Evolutionary conservation across 805 yeast species (phyloP), one percentile per base, ranked within the genome.

Genomic region (Ogataea paraovalis): DNA sequence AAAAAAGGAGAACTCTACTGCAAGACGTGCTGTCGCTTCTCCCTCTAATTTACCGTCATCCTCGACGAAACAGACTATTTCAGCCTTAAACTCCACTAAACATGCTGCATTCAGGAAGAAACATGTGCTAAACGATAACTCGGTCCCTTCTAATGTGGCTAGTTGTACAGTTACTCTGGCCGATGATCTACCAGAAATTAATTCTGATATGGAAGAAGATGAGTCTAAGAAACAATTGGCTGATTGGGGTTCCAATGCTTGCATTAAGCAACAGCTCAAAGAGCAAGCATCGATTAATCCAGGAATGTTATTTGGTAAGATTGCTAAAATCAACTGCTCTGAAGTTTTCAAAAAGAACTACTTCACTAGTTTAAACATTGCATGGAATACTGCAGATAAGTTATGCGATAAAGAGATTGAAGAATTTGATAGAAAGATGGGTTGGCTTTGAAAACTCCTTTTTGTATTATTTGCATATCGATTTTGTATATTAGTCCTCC

Each of bases 351-450:
- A 51, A 4, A 54, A 50, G 22, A 49, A 45, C 19, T 60, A 60
- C 47, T 50, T 49, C 32, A 48, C 50, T n/a, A 47, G 53, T 10
- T 48, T 62, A 43, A 60, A 63, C 39, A 48, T 62, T n/a, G 46
- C 47, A 7, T 64, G 66, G 62, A 53, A 50, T 19, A 57, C 53
- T 4, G 32, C 27, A 1, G 67, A 64, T 42, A 28, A 39, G n/a
- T 45, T 64, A 16, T 50, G 50, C n/a, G 49, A 46, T 19, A 38
- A 42, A 3, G 69, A 65, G 42, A 43, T 54, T 13, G 65, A 61
- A 4, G 57, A 57, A 14, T 65, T 60, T 42, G 60, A 60, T 42
- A 45, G 57, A 2, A 51, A 53, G 28, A 65, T 61, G 68, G 68
- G 66, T 2, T 64, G 56, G 52, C 21, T n/a, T 14, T 18, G 38